Conservation (phyloP, 2,329 filamentous ascomycete species). For the Setomelanomma holmii region DNA sequence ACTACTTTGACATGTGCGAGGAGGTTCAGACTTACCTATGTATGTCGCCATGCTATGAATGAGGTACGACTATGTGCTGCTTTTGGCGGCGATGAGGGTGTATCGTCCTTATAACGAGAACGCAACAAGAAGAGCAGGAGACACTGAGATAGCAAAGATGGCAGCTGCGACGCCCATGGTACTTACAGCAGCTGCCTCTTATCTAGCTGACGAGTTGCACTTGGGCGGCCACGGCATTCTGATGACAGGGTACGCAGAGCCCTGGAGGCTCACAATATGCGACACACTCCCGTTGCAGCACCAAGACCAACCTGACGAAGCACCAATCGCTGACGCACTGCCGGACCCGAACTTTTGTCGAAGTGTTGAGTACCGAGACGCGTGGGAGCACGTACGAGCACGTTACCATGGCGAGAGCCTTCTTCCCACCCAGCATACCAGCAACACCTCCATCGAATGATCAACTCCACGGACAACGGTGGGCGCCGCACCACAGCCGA, state of each 20-base stretch:
- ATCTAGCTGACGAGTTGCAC: constrained; percentile 13
- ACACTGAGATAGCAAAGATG: neutral
- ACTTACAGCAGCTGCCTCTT: constrained; percentile 7
- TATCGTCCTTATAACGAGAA: neutral
- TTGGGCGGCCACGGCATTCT: constrained; percentile 1
- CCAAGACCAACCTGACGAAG: constrained; percentile 4
- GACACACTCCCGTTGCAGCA: constrained; percentile 10
- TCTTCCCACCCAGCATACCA: neutral
- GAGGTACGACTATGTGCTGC: too few species aligned
- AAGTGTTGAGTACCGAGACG: neutral
- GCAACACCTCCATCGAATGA: neutral
- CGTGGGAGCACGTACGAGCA: neutral
- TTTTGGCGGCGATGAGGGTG: too few species aligned
- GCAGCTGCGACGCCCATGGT: neutral
- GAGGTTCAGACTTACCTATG: neutral
- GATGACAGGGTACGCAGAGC: constrained; percentile 8
- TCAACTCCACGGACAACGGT: neutral
- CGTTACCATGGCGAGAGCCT: neutral
- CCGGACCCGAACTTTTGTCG: neutral
- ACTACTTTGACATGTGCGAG: neutral
- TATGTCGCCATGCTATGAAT: constrained; percentile 1
- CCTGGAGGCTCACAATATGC: constrained; percentile 10
- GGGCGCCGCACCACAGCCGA: neutral
- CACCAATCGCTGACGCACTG: neutral
- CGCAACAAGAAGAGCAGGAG: neutral